Evolutionary conservation across 257 asterid genomes (phyloP).

Genomic region (Striga asiatica): DNA sequence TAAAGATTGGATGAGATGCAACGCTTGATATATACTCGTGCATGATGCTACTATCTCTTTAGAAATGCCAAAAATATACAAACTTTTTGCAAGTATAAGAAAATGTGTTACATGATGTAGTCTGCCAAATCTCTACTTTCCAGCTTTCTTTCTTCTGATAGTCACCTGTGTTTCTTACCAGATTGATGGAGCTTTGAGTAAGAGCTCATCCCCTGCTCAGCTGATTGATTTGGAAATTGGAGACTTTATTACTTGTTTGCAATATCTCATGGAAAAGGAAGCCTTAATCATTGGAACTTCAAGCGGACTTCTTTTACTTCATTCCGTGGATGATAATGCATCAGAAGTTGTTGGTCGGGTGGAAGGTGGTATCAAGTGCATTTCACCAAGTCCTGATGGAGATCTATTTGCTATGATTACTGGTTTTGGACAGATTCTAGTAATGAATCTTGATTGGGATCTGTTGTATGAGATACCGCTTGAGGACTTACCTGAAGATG

Average conservation of each 20-base stretch:
- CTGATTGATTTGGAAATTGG: conserved; percentile 63
- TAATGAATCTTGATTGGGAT: conserved; percentile 98
- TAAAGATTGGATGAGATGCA: not conserved
- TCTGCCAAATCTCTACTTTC: not conserved
- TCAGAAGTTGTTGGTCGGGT: conserved; percentile 83
- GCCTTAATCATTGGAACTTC: conserved; percentile 76
- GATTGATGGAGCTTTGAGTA: conserved; percentile 43
- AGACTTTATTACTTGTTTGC: conserved; percentile 70
- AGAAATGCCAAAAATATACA: not conserved
- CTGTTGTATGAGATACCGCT: conserved; percentile 75
- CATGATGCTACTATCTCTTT: not conserved
- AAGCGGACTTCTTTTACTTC: conserved; percentile 63
- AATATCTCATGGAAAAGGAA: conserved; percentile 93
- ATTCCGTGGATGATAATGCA: conserved; percentile 42
- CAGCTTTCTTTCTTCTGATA: conserved; percentile 12
- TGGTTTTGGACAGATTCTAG: conserved; percentile 80
- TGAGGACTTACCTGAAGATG: conserved; percentile 65
- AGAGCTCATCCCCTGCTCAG: conserved; percentile 21
- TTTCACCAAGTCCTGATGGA: conserved; percentile 98
- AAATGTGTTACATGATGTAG: not conserved
- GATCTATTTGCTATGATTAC: conserved; percentile 71
- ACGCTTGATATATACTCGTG: conserved; percentile 2
- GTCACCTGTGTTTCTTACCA: conserved; percentile 15
- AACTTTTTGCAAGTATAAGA: not conserved
- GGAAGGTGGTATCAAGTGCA: conserved; percentile 90